Evolutionary conservation across 345 rosid genomes (phyloP).

Genomic region (Hibiscus syriacus): DNA sequence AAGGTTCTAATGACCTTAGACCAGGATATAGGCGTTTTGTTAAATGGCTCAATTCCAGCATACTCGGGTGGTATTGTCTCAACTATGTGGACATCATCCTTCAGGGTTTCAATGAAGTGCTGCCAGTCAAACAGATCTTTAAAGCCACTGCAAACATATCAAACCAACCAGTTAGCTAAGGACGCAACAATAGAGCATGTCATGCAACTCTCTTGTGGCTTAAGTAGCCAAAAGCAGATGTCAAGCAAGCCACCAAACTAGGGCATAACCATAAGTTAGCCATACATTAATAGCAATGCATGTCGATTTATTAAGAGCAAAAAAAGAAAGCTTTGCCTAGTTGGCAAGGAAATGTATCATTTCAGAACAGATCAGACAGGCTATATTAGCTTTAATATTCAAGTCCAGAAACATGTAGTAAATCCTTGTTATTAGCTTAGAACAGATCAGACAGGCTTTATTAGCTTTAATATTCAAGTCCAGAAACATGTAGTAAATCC

Average conservation of each 20-base stretch:
- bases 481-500: not conserved
- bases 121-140: conserved; percentile 94
- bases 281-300: not conserved
- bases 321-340: not conserved
- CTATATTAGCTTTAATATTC: not conserved
- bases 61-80: conserved; percentile 62
- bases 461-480: not conserved
- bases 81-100: conserved; percentile 77
- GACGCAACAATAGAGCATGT: not conserved
- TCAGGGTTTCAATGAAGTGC: conserved; percentile 70
- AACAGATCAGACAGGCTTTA: too few relatives aligned
- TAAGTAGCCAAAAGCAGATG: not conserved
- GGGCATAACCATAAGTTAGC: not conserved
- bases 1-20: conserved; percentile 53
- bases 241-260: not conserved
- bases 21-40: conserved; percentile 91
- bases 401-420: not conserved
- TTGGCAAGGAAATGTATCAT: not conserved
- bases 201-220: not conserved
- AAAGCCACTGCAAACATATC: conserved; percentile 54
- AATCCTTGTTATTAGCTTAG: not conserved
- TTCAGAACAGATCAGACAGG: not conserved
- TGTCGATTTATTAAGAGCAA: not conserved
- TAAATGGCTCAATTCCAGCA: conserved; percentile 52
- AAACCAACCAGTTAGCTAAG: conserved; percentile 13